Percentiles rank a stretch among this genome's conserved stretches.
Evolutionary conservation across 2,329 filamentous ascomycete species (phyloP).

Genomic region (Cladosporium sp.): DNA sequence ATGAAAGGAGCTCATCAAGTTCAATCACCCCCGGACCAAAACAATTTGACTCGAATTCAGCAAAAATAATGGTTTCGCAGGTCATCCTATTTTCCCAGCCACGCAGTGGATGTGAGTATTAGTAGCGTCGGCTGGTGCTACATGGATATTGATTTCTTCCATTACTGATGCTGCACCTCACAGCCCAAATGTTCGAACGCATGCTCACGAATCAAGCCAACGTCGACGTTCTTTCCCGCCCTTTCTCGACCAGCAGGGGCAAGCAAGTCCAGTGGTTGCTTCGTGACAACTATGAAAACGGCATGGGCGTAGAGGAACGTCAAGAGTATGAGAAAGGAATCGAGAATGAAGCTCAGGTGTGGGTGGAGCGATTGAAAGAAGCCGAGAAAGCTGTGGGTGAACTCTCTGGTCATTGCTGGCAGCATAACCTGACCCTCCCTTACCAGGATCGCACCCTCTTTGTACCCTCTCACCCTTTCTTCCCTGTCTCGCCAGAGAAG

Average conservation of each 20-base stretch:
- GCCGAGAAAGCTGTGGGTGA: background rate
- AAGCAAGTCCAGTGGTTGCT: slow-evolving; percentile 14
- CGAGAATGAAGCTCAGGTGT: background rate
- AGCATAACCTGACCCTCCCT: background rate
- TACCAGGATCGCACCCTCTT: background rate
- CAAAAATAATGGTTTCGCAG: no score
- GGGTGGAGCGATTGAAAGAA: background rate
- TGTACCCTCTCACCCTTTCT: slow-evolving; percentile 7
- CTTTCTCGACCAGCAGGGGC: slow-evolving; percentile 9
- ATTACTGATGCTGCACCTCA: no score
- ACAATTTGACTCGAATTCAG: no score
- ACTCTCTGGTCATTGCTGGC: background rate
- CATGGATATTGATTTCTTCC: no score
- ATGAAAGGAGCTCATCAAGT: no score
- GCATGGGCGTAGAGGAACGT: slow-evolving; percentile 1
- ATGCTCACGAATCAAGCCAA: slow-evolving; percentile 12
- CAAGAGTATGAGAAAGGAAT: slow-evolving; percentile 4
- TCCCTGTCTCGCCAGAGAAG: slow-evolving; percentile 4
- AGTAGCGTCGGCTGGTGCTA: no score
- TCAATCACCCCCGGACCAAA: no score
- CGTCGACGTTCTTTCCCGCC: slow-evolving; percentile 4
- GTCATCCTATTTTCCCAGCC: no score
- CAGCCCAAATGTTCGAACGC: slow-evolving; percentile 14
- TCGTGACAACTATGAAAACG: slow-evolving; percentile 4
- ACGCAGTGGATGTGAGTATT: no score